Conservation (phyloP, 225 moss, liverwort and hornwort species). For the Physcomitrium patens region DNA sequence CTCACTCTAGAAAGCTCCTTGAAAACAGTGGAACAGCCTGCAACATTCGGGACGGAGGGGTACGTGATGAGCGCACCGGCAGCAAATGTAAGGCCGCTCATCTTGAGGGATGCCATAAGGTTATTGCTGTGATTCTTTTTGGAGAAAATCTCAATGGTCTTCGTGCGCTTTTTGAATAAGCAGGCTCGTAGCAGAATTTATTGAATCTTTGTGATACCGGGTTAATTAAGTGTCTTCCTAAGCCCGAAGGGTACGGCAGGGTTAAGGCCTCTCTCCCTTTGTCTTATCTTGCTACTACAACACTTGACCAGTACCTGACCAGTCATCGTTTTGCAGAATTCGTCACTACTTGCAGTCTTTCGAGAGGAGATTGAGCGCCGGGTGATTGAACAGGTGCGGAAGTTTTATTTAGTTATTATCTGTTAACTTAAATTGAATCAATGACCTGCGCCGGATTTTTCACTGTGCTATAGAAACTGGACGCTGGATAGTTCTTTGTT, state of each 20-base stretch:
- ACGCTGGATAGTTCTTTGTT: not conserved
- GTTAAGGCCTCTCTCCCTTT: not conserved
- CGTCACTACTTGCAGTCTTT: constrained; percentile 71
- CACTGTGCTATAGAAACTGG: not conserved
- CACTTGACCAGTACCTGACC: constrained; percentile 8
- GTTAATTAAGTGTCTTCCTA: not conserved
- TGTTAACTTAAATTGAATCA: not conserved
- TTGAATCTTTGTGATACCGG: not conserved
- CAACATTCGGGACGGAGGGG: constrained; percentile 29
- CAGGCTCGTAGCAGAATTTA: too few species aligned
- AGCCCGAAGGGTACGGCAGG: not conserved
- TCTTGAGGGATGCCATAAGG: not conserved
- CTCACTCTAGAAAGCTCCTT: constrained; percentile 67
- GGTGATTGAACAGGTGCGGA: constrained; percentile 74
- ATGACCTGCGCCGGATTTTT: not conserved
- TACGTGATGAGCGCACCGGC: constrained; percentile 68
- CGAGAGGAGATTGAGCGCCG: constrained; percentile 82
- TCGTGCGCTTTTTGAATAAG: too few species aligned
- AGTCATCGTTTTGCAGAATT: constrained; percentile 52
- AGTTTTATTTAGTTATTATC: not conserved
- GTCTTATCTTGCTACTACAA: not conserved
- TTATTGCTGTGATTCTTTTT: too few species aligned
- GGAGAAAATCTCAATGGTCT: too few species aligned
- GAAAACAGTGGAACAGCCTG: constrained; percentile 27
- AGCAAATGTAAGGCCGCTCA: constrained; percentile 48